Evolutionary conservation across 2,329 filamentous ascomycete genomes (phyloP).

Genomic region (Cytospora piceicola): DNA sequence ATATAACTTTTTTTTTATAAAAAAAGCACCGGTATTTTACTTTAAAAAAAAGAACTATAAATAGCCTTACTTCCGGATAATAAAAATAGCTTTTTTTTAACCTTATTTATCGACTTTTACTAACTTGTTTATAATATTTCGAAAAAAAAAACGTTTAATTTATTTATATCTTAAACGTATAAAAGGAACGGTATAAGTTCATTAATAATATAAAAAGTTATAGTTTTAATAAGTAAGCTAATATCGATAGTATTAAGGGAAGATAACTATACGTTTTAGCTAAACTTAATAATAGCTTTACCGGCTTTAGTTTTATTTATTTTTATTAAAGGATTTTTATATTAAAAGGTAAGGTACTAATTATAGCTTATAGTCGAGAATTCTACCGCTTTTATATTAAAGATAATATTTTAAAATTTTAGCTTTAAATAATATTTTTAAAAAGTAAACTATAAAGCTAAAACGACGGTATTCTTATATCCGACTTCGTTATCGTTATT

Average conservation of each 20-base stretch:
- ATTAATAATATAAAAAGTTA: constrained; percentile 4
- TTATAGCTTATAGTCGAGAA: neutral
- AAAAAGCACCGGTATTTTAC: neutral
- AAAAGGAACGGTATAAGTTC: neutral
- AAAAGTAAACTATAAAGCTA: neutral
- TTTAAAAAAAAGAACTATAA: neutral
- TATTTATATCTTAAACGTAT: constrained; percentile 2
- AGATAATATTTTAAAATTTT: neutral
- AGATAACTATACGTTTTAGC: neutral
- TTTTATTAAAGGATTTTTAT: neutral
- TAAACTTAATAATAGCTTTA: neutral
- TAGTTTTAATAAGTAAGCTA: neutral
- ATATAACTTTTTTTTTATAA: neutral
- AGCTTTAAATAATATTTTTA: neutral
- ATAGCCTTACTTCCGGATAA: neutral
- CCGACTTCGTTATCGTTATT: neutral
- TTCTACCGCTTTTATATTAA: neutral
- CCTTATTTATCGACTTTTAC: neutral
- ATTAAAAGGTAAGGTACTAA: neutral
- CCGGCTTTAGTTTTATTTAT: neutral
- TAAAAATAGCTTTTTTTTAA: neutral
- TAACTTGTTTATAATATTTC: constrained; percentile 2
- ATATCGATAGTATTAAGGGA: neutral
- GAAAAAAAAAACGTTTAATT: neutral
- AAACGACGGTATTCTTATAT: neutral